These are phyloP conservation scores for Ophiobolus disseminans DNA, from an alignment of 2,329 filamentous ascomycete genomes.

Conservation along the genomic window DNA sequence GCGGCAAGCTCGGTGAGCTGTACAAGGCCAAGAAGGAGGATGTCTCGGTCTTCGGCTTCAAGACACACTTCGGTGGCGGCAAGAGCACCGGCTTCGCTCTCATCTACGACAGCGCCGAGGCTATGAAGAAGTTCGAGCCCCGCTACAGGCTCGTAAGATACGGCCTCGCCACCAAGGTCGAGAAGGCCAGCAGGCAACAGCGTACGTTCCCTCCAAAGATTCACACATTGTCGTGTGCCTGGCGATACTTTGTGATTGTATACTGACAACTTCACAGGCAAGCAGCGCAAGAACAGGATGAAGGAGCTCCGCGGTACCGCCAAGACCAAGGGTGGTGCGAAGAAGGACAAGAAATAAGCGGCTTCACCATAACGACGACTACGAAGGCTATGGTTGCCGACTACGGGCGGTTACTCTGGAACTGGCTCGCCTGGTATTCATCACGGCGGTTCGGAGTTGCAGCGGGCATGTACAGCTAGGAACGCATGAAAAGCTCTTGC, in stretches of 20 bases:
- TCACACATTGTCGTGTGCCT: not conserved
- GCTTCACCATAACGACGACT: constrained; percentile 36
- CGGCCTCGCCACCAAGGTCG: constrained; percentile 90
- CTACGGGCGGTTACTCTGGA: constrained; percentile 43
- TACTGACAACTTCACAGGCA: constrained; percentile 70
- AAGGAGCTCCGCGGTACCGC: constrained; percentile 98
- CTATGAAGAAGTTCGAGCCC: constrained; percentile 99
- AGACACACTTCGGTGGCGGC: constrained; percentile 98
- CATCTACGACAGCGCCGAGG: constrained; percentile 97
- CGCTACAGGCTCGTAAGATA: constrained; percentile 96
- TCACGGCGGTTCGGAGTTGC: constrained; percentile 45
- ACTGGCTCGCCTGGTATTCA: constrained; percentile 41
- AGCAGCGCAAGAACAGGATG: constrained; percentile 99
- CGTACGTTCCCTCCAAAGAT: constrained; percentile 70
- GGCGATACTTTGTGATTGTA: not conserved
- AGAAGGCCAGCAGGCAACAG: constrained; percentile 98
- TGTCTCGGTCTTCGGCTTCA: constrained; percentile 97
- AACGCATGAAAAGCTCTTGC: constrained; percentile 50
- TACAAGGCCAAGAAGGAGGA: constrained; percentile 99
- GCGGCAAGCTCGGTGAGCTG: constrained; percentile 88
- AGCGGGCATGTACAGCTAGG: constrained; percentile 49
- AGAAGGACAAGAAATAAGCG: constrained; percentile 79
- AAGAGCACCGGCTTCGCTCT: constrained; percentile 99
- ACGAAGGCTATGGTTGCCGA: constrained; percentile 40
- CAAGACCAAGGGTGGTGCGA: constrained; percentile 95